These are phyloP conservation scores for Thelonectria rubi DNA, from an alignment of 2,329 filamentous ascomycete species.

Conservation along the genomic window DNA sequence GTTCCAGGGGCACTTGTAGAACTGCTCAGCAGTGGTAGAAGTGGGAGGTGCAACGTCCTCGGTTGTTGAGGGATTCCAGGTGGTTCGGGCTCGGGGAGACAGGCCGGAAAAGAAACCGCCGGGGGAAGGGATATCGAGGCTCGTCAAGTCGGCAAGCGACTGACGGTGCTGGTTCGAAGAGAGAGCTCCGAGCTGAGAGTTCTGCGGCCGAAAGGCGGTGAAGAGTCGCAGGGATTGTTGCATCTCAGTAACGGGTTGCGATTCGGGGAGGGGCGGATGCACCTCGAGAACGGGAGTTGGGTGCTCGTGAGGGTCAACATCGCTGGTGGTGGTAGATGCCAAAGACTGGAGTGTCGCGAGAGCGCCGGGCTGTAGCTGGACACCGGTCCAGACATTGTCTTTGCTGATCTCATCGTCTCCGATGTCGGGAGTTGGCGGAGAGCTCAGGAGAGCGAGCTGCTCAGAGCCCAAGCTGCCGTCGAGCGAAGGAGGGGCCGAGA, in stretches of 20 bases:
- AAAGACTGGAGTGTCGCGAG: conserved; percentile 82
- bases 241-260: conserved; percentile 52
- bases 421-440: conserved; percentile 83
- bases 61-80: conserved; percentile 77
- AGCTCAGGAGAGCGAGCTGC: conserved; percentile 83
- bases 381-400: conserved; percentile 74
- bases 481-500: conserved; percentile 85
- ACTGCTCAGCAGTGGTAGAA: conserved; percentile 90
- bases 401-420: conserved; percentile 62
- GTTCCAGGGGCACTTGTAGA: conserved; percentile 86
- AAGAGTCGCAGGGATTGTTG: conserved; percentile 61
- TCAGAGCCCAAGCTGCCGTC: conserved; percentile 91
- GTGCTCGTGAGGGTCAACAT: conserved; percentile 70
- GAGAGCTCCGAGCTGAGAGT: conserved; percentile 31
- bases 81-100: conserved; percentile 77
- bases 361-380: conserved; percentile 81
- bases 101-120: conserved; percentile 91
- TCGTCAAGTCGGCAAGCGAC: conserved; percentile 77
- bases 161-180: conserved; percentile 53
- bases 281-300: conserved; percentile 56
- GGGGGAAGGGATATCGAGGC: conserved; percentile 88
- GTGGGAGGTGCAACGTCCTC: conserved; percentile 72
- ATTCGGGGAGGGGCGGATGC: conserved; percentile 32
- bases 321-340: conserved; percentile 55
- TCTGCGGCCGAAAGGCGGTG: conserved; percentile 50